Percentiles rank a stretch among this genome's conserved stretches.
Conservation (phyloP, 768 basidiomycete genomes). For the Boletus edulis region DNA sequence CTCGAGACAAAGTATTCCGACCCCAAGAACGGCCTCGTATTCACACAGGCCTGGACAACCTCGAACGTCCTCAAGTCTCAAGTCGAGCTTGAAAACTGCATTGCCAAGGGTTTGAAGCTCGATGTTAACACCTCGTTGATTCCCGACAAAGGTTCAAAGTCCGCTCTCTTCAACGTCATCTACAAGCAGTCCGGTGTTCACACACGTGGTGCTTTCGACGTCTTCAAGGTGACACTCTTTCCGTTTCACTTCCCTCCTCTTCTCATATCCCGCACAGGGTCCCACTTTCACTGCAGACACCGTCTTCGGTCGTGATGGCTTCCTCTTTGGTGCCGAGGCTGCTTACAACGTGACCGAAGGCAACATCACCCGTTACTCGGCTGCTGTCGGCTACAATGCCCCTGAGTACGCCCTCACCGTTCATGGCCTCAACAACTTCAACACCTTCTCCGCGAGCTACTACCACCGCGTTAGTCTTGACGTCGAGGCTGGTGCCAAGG, state of each 20-base stretch:
- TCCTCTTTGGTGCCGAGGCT: slow-evolving; percentile 95
- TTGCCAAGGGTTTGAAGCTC: slow-evolving; percentile 97
- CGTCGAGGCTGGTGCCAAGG: slow-evolving; percentile 95
- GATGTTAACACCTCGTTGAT: slow-evolving; percentile 81
- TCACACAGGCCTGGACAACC: slow-evolving; percentile 97
- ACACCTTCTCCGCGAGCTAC: slow-evolving; percentile 92
- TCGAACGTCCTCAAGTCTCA: slow-evolving; percentile 87
- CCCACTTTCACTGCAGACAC: slow-evolving; percentile 97
- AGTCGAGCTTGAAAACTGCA: slow-evolving; percentile 94
- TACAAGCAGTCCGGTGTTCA: slow-evolving; percentile 98
- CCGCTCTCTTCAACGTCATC: slow-evolving; percentile 74
- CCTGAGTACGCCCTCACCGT: slow-evolving; percentile 94
- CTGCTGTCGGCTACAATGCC: slow-evolving; percentile 92
- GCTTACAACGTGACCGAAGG: slow-evolving; percentile 96
- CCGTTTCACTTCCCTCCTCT: neutral
- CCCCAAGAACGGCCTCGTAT: slow-evolving; percentile 86
- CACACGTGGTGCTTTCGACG: slow-evolving; percentile 84
- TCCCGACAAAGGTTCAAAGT: slow-evolving; percentile 85
- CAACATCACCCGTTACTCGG: slow-evolving; percentile 86
- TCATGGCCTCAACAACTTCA: slow-evolving; percentile 93
- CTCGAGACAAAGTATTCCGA: slow-evolving; percentile 94
- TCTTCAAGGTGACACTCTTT: slow-evolving; percentile 75
- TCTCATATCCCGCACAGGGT: slow-evolving; percentile 52
- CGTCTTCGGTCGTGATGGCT: slow-evolving; percentile 93
- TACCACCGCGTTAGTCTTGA: slow-evolving; percentile 93